Evolutionary conservation across 1,139 yeast genomes (phyloP).

Genomic region (Kurtzmaniella quercitrusa): DNA sequence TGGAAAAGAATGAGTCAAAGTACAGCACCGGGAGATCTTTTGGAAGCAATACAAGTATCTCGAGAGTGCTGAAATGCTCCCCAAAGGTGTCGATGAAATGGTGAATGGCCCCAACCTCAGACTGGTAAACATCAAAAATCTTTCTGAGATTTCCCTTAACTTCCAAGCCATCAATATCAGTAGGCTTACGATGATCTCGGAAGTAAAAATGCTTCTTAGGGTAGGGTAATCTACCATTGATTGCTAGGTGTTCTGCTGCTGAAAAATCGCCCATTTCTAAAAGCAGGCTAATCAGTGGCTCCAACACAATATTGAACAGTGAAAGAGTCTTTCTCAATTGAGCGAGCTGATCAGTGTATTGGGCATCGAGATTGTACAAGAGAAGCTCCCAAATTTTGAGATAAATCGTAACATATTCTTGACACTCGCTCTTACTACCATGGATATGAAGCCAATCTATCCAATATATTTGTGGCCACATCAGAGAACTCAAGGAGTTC

Average conservation of each 20-base stretch:
- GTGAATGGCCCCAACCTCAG: constrained; percentile 18
- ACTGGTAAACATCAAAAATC: constrained; percentile 2
- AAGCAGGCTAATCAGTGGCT: not conserved
- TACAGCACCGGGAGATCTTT: constrained; percentile 27
- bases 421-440: constrained; percentile 24
- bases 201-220: constrained; percentile 20
- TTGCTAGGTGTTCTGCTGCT: constrained; percentile 31
- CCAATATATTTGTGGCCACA: constrained; percentile 41
- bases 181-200: constrained; percentile 2
- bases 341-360: constrained; percentile 1
- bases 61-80: constrained; percentile 17
- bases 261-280: constrained; percentile 22
- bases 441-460: constrained; percentile 27
- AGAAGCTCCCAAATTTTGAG: constrained; percentile 32
- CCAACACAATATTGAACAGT: not conserved
- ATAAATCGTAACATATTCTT: constrained; percentile 24
- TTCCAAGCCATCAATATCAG: not conserved
- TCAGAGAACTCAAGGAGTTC: constrained; percentile 23
- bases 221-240: constrained; percentile 18
- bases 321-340: not conserved
- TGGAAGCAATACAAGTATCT: constrained; percentile 29
- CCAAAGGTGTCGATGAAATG: constrained; percentile 30
- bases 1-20: constrained; percentile 24
- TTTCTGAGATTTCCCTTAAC: constrained; percentile 1
- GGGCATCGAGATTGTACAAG: constrained; percentile 5